Conservation (phyloP, 805 yeast species). For the Nakazawaea laoshanensis region DNA sequence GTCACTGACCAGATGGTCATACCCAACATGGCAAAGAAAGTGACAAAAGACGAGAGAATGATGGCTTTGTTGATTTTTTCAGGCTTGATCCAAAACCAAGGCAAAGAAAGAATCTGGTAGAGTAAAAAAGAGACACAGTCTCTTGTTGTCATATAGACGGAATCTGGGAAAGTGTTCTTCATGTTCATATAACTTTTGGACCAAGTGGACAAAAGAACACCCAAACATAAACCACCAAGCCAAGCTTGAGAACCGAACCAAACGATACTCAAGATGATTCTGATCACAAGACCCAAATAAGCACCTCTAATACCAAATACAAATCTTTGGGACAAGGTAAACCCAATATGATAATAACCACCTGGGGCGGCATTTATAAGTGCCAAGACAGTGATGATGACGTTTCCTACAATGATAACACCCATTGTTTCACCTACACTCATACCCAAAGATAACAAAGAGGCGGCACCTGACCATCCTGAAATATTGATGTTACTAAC, state of each 20-base stretch:
- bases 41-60: slow-evolving; percentile 15
- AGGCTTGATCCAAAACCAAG: slow-evolving; percentile 34
- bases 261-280: slow-evolving; percentile 35
- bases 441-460: slow-evolving; percentile 32
- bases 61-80: slow-evolving; percentile 20
- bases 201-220: slow-evolving; percentile 28
- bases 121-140: slow-evolving; percentile 34
- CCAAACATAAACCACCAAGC: slow-evolving; percentile 36
- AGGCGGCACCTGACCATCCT: slow-evolving; percentile 6
- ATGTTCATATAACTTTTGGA: slow-evolving; percentile 28
- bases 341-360: slow-evolving; percentile 40
- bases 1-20: slow-evolving; percentile 21
- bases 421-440: slow-evolving; percentile 37
- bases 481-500: slow-evolving; percentile 16
- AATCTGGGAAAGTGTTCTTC: slow-evolving; percentile 28
- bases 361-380: slow-evolving; percentile 41
- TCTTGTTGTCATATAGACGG: slow-evolving; percentile 29
- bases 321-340: slow-evolving; percentile 33
- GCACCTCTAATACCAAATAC: slow-evolving; percentile 41
- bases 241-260: slow-evolving; percentile 39
- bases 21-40: slow-evolving; percentile 27
- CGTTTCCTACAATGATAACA: slow-evolving; percentile 35
- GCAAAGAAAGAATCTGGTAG: slow-evolving; percentile 34
- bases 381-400: slow-evolving; percentile 33
- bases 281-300: slow-evolving; percentile 30